Evolutionary conservation across 371 early-diverging fungal species (phyloP).

Genomic region (Mucor ambiguus): DNA sequence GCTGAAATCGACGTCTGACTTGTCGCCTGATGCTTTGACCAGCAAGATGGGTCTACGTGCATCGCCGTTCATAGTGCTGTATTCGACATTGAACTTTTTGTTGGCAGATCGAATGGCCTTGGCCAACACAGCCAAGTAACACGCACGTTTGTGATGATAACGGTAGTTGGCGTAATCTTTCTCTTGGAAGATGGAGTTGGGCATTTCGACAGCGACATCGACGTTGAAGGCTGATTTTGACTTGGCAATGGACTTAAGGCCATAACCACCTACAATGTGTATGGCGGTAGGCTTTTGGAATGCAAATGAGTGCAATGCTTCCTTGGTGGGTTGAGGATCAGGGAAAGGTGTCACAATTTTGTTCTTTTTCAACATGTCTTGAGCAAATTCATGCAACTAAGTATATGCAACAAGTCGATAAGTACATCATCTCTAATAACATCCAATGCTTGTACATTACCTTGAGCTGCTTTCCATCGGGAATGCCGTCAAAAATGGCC

Average conservation of each 20-base stretch:
- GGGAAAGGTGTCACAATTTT: conserved; percentile 76
- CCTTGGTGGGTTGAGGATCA: conserved; percentile 66
- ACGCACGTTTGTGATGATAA: conserved; percentile 95
- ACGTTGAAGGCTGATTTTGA: conserved; percentile 69
- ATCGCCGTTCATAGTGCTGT: conserved; percentile 71
- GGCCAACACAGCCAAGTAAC: conserved; percentile 79
- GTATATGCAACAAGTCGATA: neutral
- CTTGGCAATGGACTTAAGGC: conserved; percentile 76
- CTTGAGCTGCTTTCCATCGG: conserved; percentile 48
- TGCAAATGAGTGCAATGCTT: conserved; percentile 74
- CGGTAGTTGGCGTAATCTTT: conserved; percentile 93
- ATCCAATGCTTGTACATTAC: conserved; percentile 32
- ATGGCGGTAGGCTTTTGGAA: conserved; percentile 78
- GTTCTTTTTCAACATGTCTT: conserved; percentile 51
- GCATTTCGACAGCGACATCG: conserved; percentile 95
- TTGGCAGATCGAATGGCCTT: conserved; percentile 53
- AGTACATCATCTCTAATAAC: neutral
- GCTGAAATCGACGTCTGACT: conserved; percentile 61
- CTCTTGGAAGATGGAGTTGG: conserved; percentile 80
- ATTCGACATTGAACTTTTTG: conserved; percentile 62
- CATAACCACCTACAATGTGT: conserved; percentile 89
- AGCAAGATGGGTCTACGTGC: conserved; percentile 76
- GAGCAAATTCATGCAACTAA: conserved; percentile 51
- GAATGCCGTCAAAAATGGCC: conserved; percentile 55
- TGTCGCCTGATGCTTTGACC: conserved; percentile 59